A percentile compares a stretch with the other conserved stretches of the same genome.
These are phyloP conservation scores for Aspergillus felis DNA, from an alignment of 2,329 filamentous ascomycete genomes.

Conservation along the genomic window DNA sequence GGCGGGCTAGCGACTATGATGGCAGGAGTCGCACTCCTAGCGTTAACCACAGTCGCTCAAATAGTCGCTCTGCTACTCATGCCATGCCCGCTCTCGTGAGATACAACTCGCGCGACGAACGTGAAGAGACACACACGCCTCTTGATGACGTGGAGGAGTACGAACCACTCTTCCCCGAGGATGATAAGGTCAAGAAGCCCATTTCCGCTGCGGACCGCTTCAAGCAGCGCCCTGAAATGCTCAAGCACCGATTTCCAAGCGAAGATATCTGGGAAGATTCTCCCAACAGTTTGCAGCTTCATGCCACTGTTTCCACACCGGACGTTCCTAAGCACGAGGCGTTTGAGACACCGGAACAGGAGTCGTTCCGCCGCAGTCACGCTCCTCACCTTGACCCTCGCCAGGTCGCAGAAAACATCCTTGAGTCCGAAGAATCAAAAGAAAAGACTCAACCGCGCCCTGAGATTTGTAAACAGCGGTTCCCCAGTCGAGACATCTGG, in stretches of 20 bases:
- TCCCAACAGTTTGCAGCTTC: conserved; percentile 73
- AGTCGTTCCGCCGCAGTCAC: conserved; percentile 42
- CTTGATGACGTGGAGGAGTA: conserved; percentile 90
- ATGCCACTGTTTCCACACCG: conserved; percentile 78
- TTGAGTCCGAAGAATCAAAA: conserved; percentile 25
- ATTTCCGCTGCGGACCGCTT: conserved; percentile 53
- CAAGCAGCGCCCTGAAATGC: conserved; percentile 50
- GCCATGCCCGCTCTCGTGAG: conserved; percentile 50
- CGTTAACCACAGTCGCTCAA: conserved; percentile 58
- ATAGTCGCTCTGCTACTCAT: conserved; percentile 61
- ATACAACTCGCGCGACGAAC: conserved; percentile 52
- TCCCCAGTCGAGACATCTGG: conserved; percentile 92
- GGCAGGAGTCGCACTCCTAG: conserved; percentile 50
- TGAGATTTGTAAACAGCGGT: conserved; percentile 59
- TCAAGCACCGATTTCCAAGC: conserved; percentile 77
- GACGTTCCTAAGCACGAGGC: conserved; percentile 51
- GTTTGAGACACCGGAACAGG: conserved; percentile 48
- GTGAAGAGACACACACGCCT: conserved; percentile 58
- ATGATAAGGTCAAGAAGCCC: conserved; percentile 59
- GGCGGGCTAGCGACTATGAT: conserved; percentile 55
- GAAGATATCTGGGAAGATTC: conserved; percentile 97
- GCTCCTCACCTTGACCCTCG: conserved; percentile 37
- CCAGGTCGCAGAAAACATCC: conserved; percentile 31
- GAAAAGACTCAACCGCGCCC: conserved; percentile 43
- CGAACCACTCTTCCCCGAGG: conserved; percentile 83